Conservation (phyloP, 2,329 filamentous ascomycete genomes). For the Ophiocordyceps australis region DNA sequence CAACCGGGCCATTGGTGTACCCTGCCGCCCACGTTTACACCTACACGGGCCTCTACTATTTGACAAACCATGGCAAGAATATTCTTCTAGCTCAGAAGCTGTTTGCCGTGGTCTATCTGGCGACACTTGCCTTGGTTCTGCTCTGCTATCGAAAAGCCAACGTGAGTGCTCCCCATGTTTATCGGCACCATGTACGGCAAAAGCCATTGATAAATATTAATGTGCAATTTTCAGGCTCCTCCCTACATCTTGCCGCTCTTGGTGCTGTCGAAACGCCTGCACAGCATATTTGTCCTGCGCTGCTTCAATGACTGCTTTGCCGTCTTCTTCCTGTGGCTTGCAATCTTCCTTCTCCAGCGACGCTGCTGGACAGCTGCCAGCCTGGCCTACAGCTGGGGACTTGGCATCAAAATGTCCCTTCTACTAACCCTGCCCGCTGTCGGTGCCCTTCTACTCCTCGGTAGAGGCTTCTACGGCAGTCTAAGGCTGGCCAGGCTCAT, state of each 20-base stretch:
- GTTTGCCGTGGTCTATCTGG: slow-evolving; percentile 66
- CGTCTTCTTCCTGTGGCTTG: slow-evolving; percentile 61
- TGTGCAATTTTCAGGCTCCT: slow-evolving; percentile 58
- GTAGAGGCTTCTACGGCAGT: slow-evolving; percentile 45
- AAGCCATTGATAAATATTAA: too few relatives aligned
- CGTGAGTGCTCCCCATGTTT: too few relatives aligned
- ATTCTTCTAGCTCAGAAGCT: slow-evolving; percentile 68
- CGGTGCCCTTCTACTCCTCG: slow-evolving; percentile 57
- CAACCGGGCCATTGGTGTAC: slow-evolving; percentile 87
- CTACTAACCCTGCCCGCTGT: slow-evolving; percentile 71
- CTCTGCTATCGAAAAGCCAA: slow-evolving; percentile 61
- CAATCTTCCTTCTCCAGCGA: slow-evolving; percentile 64
- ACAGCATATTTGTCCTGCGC: slow-evolving; percentile 82
- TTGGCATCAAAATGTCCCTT: slow-evolving; percentile 92
- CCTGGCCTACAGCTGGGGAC: slow-evolving; percentile 54
- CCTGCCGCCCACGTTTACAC: slow-evolving; percentile 87
- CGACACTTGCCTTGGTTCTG: slow-evolving; percentile 59
- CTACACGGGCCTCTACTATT: slow-evolving; percentile 60
- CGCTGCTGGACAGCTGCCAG: slow-evolving; percentile 57
- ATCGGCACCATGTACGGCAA: too few relatives aligned
- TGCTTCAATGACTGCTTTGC: slow-evolving; percentile 96
- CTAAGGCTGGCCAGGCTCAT: slow-evolving; percentile 56
- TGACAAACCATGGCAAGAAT: slow-evolving; percentile 61
- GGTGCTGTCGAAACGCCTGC: slow-evolving; percentile 75
- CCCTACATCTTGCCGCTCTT: slow-evolving; percentile 78